These are phyloP conservation scores for Xylaria sp. DNA, from an alignment of 2,329 filamentous ascomycete species.

Conservation along the genomic window DNA sequence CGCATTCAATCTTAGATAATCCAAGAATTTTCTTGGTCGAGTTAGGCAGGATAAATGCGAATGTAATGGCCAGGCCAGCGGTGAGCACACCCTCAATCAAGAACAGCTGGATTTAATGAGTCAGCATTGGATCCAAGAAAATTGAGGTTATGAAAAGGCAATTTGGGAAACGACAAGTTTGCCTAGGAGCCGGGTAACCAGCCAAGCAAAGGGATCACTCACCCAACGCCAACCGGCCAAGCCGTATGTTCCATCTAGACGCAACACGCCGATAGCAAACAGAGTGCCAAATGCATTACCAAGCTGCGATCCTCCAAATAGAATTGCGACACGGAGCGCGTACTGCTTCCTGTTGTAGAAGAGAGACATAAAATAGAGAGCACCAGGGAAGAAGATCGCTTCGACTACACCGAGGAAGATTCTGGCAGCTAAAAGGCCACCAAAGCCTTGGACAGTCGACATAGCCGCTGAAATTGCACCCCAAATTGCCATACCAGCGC, in stretches of 20 bases:
- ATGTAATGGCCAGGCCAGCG: conserved; percentile 24
- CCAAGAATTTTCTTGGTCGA: conserved; percentile 31
- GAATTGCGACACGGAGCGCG: conserved; percentile 42
- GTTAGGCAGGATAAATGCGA: conserved; percentile 31
- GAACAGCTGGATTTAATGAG: conserved; percentile 21
- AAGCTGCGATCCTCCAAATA: conserved; percentile 42
- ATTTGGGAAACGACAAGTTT: no score
- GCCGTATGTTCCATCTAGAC: conserved; percentile 34
- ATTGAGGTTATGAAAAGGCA: background rate
- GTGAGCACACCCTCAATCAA: conserved; percentile 33
- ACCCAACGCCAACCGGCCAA: conserved; percentile 40
- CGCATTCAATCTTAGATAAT: conserved; percentile 31
- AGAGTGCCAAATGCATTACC: conserved; percentile 46
- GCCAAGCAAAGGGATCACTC: background rate
- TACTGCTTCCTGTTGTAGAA: conserved; percentile 50
- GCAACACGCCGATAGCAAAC: conserved; percentile 43
- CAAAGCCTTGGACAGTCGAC: conserved; percentile 53
- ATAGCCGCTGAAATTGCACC: conserved; percentile 55
- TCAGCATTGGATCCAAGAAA: background rate
- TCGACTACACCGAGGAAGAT: conserved; percentile 60
- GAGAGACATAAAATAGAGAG: conserved; percentile 46
- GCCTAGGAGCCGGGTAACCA: background rate
- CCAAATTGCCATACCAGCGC: conserved; percentile 56
- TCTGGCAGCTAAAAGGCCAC: conserved; percentile 51
- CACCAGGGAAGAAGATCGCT: conserved; percentile 59